Evolutionary conservation across 2,329 filamentous ascomycete genomes (phyloP).

Genomic region (Zasmidium angulare): DNA sequence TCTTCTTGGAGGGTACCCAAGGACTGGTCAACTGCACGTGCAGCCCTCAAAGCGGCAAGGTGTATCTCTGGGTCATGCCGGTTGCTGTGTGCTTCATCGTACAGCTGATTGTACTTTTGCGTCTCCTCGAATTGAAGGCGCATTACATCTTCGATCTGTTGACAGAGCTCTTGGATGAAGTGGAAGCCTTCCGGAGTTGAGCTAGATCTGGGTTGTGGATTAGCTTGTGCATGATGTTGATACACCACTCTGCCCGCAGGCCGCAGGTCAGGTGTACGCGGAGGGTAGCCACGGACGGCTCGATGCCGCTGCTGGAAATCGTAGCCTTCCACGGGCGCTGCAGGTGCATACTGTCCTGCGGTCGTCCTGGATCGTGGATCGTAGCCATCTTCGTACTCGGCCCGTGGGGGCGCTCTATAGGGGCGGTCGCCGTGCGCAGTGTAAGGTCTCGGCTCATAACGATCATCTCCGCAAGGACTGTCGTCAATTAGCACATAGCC

Average conservation of each 20-base stretch:
- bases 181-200: conserved; percentile 5
- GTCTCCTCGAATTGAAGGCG: conserved; percentile 8
- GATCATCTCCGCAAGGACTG: not conserved
- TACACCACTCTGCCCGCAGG: not conserved
- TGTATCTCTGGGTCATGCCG: conserved; percentile 13
- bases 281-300: not conserved
- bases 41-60: conserved; percentile 6
- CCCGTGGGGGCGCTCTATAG: not conserved
- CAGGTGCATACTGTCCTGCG: not conserved
- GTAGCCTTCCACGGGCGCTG: not conserved
- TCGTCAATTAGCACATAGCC: not conserved
- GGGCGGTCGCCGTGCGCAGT: conserved; percentile 1
- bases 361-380: not conserved
- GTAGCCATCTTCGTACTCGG: not conserved
- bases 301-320: conserved; percentile 4
- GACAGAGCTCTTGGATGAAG: conserved; percentile 18
- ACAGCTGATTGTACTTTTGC: conserved; percentile 13
- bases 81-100: conserved; percentile 15
- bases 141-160: conserved; percentile 13
- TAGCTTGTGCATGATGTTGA: not conserved
- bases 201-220: not conserved
- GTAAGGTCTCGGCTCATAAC: conserved; percentile 1
- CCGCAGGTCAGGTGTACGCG: not conserved
- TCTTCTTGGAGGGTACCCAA: not conserved
- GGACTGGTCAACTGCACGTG: conserved; percentile 2